phyloP scores from a whole-genome alignment of 179 eudicot species.

The Vitellaria paradoxa region DNA sequence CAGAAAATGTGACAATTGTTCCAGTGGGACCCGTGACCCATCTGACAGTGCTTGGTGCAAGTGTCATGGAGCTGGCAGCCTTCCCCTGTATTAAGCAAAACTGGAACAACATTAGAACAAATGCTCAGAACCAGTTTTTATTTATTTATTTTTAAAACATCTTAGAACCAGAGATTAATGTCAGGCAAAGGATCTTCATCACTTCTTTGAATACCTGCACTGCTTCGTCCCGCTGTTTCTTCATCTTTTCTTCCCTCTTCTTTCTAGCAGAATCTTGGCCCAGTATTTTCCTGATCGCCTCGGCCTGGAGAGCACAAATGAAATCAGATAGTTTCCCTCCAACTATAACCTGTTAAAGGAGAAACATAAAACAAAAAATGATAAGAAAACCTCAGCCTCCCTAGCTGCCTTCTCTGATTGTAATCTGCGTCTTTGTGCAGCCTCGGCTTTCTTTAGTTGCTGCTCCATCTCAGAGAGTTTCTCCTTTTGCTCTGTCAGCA shows the following conservation, averaged over 20 bases:
- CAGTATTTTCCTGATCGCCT: slow-evolving; percentile 94
- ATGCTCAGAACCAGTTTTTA: slow-evolving; percentile 43
- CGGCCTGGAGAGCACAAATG: slow-evolving; percentile 51
- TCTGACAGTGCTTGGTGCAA: slow-evolving; percentile 66
- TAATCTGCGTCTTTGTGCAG: slow-evolving; percentile 84
- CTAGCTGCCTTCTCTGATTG: slow-evolving; percentile 91
- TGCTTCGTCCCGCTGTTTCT: slow-evolving; percentile 79
- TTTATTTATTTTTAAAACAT: slow-evolving; percentile 23
- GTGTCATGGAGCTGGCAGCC: slow-evolving; percentile 65
- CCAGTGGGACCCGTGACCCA: slow-evolving; percentile 76
- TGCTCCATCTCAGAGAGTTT: slow-evolving; percentile 85
- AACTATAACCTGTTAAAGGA: slow-evolving; percentile 1
- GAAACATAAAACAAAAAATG: neutral
- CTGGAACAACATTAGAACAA: slow-evolving; percentile 7
- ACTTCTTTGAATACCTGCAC: slow-evolving; percentile 57
- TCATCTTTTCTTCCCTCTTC: slow-evolving; percentile 85
- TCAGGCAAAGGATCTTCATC: neutral
- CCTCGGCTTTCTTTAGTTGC: slow-evolving; percentile 90
- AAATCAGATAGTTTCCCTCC: slow-evolving; percentile 7
- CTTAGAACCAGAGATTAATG: neutral
- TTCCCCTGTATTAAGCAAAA: slow-evolving; percentile 52
- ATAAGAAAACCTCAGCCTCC: slow-evolving; percentile 69
- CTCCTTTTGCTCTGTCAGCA: slow-evolving; percentile 78
- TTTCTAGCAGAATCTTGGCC: slow-evolving; percentile 95
- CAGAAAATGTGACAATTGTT: slow-evolving; percentile 72